Percentiles rank a stretch among this genome's conserved stretches.
Evolutionary conservation across 192 early-diverging fungal species (phyloP).

Genomic region (Entomortierella chlamydospora): DNA sequence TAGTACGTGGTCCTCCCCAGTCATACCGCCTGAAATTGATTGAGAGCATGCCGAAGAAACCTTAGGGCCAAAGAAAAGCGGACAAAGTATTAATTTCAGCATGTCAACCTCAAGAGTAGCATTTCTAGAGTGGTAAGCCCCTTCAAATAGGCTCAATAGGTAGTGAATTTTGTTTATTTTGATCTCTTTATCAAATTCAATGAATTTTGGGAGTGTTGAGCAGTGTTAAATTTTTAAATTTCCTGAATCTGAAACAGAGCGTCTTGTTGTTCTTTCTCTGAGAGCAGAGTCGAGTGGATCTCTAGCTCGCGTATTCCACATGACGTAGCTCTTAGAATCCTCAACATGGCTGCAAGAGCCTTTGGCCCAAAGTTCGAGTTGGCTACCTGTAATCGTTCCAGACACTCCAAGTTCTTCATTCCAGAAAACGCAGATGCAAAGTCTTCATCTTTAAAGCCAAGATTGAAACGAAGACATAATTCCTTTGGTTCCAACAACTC

Average conservation of each 20-base stretch:
- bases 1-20: too few species aligned
- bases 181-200: too few species aligned
- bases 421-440: slow-evolving; percentile 35
- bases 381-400: slow-evolving; percentile 21
- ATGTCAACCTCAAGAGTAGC: too few species aligned
- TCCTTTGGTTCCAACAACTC: slow-evolving; percentile 17
- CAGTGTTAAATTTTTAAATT: too few species aligned
- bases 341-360: slow-evolving; percentile 27
- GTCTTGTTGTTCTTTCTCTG: slow-evolving; percentile 7
- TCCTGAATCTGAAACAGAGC: slow-evolving; percentile 6
- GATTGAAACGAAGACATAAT: slow-evolving; percentile 12
- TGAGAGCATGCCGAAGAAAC: too few species aligned
- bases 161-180: too few species aligned
- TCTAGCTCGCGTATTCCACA: slow-evolving; percentile 17
- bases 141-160: too few species aligned
- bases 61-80: too few species aligned
- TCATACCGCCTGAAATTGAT: too few species aligned
- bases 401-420: slow-evolving; percentile 17
- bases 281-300: slow-evolving; percentile 4
- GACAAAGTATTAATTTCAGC: too few species aligned
- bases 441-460: slow-evolving; percentile 22
- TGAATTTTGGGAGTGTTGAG: too few species aligned
- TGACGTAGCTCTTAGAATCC: slow-evolving; percentile 12
- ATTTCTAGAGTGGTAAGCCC: too few species aligned
- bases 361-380: slow-evolving; percentile 24